Base-by-base conservation (phyloP, 176 grass and related monocot species). In the Echinochloa phyllopogon region DNA sequence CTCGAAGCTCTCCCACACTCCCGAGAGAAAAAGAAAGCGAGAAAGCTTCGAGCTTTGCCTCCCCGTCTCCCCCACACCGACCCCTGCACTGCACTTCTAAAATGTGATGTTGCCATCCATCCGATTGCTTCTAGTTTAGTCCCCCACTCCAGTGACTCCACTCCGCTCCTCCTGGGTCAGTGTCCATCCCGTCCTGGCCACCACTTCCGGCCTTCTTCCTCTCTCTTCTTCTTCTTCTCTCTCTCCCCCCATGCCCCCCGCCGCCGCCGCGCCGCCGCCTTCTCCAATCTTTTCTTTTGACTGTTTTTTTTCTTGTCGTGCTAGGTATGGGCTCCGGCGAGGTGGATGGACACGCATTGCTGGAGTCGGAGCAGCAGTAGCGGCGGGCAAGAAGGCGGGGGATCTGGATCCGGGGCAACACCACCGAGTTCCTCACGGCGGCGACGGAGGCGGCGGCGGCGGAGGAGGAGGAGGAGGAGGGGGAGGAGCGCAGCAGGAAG, bases 381-480 rank as follows among this genome's bases (percentile, higher is more conserved):
- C 51, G 60, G 82, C 25, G 84, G 58, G 20, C 47, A 78, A 76
- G 72, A 55, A 85, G 91, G 38, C 77, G 84, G 84, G 87, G 87
- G 91, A 96, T 96, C 96, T 98, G 96, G 96, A 98, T 98, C 93
- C 93, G 89, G 92, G 84, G 87, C 89, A 86, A 42, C 85, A 88
- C 79, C 85, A 93, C 85, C 91, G 74, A 77, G 86, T 69, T 87
- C 83, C 70, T 51, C 83, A 87, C 59, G 79, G 60, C 75, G 90
- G 87, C 82, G 87, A 84, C 83, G 89, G 66, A 78, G 82, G 69
- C 14, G 87, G n/a, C 12, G 85, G 79, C 44, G 74, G 77, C 10
- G 73, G 49, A 8, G 61, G 70, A 27, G 86, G 81, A 5, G 36
- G 47, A 62, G 62, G 75, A 16, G 63, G 67, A 0, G 77, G 55